These are phyloP conservation scores for Pterocarpus santalinus DNA, from an alignment of 306 rosid species.

Conservation along the genomic window DNA sequence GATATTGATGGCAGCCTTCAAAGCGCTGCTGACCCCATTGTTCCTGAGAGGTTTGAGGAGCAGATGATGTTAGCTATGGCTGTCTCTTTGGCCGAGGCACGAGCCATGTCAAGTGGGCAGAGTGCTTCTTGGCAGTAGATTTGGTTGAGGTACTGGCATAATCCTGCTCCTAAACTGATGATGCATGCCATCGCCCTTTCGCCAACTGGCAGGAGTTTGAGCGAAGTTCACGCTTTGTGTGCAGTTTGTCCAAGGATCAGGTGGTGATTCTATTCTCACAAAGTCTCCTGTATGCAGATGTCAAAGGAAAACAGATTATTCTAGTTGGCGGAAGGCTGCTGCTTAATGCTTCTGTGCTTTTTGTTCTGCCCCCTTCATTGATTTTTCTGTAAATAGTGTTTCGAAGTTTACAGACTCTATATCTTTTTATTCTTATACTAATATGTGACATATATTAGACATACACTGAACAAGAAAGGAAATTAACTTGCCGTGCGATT, in stretches of 20 bases:
- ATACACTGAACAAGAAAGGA: constrained; percentile 40
- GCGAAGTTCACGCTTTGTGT: constrained; percentile 45
- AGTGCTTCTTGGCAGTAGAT: constrained; percentile 80
- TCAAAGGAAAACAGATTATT: constrained; percentile 63
- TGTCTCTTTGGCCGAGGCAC: constrained; percentile 90
- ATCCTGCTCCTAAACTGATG: constrained; percentile 45
- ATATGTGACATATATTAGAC: constrained; percentile 36
- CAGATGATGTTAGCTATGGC: constrained; percentile 99
- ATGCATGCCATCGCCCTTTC: constrained; percentile 49
- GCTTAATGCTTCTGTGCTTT: constrained; percentile 42
- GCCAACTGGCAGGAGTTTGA: constrained; percentile 47
- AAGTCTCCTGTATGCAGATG: constrained; percentile 53
- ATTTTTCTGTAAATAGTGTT: constrained; percentile 53
- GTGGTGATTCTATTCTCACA: constrained; percentile 55
- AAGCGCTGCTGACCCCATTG: constrained; percentile 58
- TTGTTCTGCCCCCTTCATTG: constrained; percentile 40
- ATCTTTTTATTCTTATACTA: constrained; percentile 42
- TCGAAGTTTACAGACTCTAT: constrained; percentile 23
- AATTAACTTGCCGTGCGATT: constrained; percentile 32
- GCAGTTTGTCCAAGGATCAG: constrained; percentile 56
- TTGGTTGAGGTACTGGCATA: constrained; percentile 40
- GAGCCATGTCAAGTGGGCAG: constrained; percentile 65
- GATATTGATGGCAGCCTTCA: constrained; percentile 64
- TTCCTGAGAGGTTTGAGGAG: constrained; percentile 94
- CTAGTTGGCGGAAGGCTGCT: constrained; percentile 64